A percentile compares a stretch with the other conserved stretches of the same genome.
Conservation (phyloP, 2,329 filamentous ascomycete genomes). For the Phialophora verrucosa region DNA sequence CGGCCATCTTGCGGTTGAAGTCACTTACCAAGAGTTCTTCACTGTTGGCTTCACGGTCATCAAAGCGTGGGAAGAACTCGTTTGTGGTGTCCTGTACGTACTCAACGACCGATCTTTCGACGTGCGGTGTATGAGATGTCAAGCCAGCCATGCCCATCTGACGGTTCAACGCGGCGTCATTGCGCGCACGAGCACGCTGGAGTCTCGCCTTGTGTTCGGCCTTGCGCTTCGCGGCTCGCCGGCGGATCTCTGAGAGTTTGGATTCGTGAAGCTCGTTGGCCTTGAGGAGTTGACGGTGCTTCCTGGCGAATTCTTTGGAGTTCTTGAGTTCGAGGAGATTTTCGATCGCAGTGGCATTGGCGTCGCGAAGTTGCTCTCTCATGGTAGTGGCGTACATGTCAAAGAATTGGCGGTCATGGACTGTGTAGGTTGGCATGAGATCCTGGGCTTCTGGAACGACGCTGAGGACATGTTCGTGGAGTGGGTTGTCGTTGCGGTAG, state of each 20-base stretch:
- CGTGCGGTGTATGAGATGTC: constrained; percentile 15
- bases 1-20: neutral
- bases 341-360: constrained; percentile 4
- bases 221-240: constrained; percentile 10
- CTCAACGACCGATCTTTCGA: constrained; percentile 18
- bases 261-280: constrained; percentile 27
- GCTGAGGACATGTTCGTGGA: constrained; percentile 21
- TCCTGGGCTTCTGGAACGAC: constrained; percentile 19
- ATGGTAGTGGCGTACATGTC: constrained; percentile 2
- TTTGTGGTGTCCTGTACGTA: constrained; percentile 13
- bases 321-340: constrained; percentile 26
- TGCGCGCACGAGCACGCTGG: constrained; percentile 12
- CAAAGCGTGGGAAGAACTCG: constrained; percentile 16
- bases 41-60: constrained; percentile 1
- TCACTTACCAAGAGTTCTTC: constrained; percentile 9
- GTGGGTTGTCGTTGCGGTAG: constrained; percentile 23
- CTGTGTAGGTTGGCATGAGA: constrained; percentile 12
- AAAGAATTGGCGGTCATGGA: constrained; percentile 13
- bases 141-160: constrained; percentile 32
- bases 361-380: constrained; percentile 17
- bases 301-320: constrained; percentile 18
- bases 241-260: constrained; percentile 22
- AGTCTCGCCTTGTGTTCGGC: constrained; percentile 10
- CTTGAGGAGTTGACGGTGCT: constrained; percentile 27
- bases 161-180: constrained; percentile 7